A percentile compares a stretch with the other conserved stretches of the same genome.
These are phyloP conservation scores for Alisma plantagoaquatica DNA, from an alignment of 106 monocot genomes.

Conservation along the genomic window DNA sequence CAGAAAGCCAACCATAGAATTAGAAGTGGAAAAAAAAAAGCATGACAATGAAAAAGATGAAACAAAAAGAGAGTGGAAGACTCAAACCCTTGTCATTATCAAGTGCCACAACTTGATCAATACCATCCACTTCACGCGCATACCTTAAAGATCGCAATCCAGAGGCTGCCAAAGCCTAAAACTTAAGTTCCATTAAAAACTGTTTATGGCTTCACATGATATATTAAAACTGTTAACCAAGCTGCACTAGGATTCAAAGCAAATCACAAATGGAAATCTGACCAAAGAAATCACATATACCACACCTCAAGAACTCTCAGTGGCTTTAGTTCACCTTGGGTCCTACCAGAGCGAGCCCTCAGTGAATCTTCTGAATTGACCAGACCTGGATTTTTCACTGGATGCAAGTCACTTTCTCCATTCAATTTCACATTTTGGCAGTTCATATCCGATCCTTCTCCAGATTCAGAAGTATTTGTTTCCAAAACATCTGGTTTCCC, in stretches of 20 bases:
- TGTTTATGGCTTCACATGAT: neutral
- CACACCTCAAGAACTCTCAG: slow-evolving; percentile 80
- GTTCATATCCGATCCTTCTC: slow-evolving; percentile 5
- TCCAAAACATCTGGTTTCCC: slow-evolving; percentile 13
- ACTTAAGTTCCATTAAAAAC: slow-evolving; percentile 3
- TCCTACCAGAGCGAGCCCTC: slow-evolving; percentile 21
- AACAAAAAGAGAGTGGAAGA: neutral
- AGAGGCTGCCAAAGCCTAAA: slow-evolving; percentile 92
- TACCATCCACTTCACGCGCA: slow-evolving; percentile 76
- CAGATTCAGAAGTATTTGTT: slow-evolving; percentile 13
- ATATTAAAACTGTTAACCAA: neutral
- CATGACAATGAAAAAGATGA: neutral
- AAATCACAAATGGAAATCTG: neutral
- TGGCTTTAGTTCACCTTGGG: slow-evolving; percentile 33
- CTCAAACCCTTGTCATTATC: slow-evolving; percentile 83
- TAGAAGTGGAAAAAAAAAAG: neutral
- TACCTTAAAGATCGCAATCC: slow-evolving; percentile 87
- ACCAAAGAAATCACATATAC: neutral
- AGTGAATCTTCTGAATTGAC: slow-evolving; percentile 11
- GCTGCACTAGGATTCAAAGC: neutral
- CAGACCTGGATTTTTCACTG: slow-evolving; percentile 5
- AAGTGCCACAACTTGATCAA: slow-evolving; percentile 65
- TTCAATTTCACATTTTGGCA: slow-evolving; percentile 21
- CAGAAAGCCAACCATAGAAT: neutral
- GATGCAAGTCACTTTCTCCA: slow-evolving; percentile 9